A percentile compares a stretch with the other conserved stretches of the same genome.
Evolutionary conservation across 331 rosid genomes (phyloP).

Genomic region (Pyracantha coccinea): DNA sequence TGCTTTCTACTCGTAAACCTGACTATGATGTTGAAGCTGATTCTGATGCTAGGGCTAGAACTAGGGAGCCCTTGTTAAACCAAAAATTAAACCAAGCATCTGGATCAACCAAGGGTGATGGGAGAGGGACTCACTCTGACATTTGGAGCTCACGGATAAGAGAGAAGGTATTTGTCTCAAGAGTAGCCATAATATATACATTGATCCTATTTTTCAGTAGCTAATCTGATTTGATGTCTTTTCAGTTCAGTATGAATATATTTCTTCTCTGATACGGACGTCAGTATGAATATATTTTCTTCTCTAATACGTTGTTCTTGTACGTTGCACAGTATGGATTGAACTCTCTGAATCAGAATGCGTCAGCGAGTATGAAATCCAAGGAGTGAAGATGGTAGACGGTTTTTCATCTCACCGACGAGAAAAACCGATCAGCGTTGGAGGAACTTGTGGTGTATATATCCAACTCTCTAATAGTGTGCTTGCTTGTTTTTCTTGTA

Average conservation of each 20-base stretch:
- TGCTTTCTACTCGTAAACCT: conserved; percentile 39
- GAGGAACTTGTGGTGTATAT: neutral
- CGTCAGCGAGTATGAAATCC: conserved; percentile 16
- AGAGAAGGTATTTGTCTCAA: conserved; percentile 56
- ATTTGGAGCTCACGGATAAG: conserved; percentile 81
- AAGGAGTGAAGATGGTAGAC: conserved; percentile 16
- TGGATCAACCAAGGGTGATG: conserved; percentile 44
- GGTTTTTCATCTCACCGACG: neutral
- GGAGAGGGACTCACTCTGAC: conserved; percentile 47
- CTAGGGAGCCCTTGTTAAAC: conserved; percentile 59
- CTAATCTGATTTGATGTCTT: neutral
- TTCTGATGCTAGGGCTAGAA: conserved; percentile 38
- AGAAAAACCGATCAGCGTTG: neutral
- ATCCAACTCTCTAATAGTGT: neutral
- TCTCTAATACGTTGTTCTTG: neutral
- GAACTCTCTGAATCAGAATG: conserved; percentile 33
- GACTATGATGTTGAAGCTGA: conserved; percentile 55
- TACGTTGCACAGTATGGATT: conserved; percentile 66
- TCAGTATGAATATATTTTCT: neutral
- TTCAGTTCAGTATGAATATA: too few species aligned
- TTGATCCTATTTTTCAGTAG: neutral
- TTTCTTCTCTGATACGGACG: too few species aligned
- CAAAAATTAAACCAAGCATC: conserved; percentile 54
- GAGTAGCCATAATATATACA: neutral
- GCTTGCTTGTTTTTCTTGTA: neutral